Base-by-base conservation (phyloP, 768 basidiomycete species). In the Guyanaporus albipodus region DNA sequence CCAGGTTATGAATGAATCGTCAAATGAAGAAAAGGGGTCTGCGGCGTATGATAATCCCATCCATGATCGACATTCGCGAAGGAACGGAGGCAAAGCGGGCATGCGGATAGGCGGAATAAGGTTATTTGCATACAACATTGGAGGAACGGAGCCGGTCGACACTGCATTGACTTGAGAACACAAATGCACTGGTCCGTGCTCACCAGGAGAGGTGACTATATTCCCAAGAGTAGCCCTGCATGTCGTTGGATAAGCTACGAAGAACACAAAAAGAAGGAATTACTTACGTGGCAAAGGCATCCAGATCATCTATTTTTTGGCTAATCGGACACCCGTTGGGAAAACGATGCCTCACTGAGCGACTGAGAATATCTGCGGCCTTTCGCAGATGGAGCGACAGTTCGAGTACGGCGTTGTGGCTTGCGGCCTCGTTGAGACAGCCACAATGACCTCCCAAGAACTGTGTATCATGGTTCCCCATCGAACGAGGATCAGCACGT, bases 1-100 rank as follows among this genome's bases (percentile, higher is more conserved):
- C 80, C 80, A 83, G 52, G 74, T 74, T 79, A 80, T 81, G 55
- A 82, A 79, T 0, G 75, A 70, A 57, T 82, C 80, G 34, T 80
- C 79, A 47, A 70, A 70, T 42, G 75, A 55, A 48, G 68, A 57
- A 18, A 69, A 64, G 32, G 65, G 63, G 22, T 60, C 64, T 32
- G 58, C 42, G 41, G 49, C 36, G 24, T 48, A 55, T 3, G 64
- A 35, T 14, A 50, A 22, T 10, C 44, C 47, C 22, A 43, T 51
- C 62, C 59, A 64, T 31, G 51, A 28, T 18, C 55, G 55, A 42
- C 53, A 43, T 15, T 39, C 44, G 34, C 50, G 53, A 24, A 58
- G 32, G 9, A 52, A 45, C n/a, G 49, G 52, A 55, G 51, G 12
- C 56, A 46, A 42, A 19, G 44, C 58, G 28, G 63, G 60, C 50